phyloP scores from a whole-genome alignment of 1,284 basidiomycete genomes.

The Bjerkandera adusta region DNA sequence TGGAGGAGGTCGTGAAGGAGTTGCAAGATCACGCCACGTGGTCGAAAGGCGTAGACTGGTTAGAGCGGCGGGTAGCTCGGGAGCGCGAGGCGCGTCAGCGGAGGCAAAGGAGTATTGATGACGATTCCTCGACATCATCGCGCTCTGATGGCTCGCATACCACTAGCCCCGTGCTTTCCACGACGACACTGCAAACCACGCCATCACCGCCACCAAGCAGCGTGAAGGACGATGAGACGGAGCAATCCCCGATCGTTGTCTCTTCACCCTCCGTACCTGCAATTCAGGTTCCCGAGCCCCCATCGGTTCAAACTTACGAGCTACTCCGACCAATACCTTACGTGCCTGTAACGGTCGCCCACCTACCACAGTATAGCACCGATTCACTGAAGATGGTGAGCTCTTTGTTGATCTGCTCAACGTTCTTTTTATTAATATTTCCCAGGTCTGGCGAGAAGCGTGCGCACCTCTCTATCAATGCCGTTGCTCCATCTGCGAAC shows the following conservation, averaged over 20 bases:
- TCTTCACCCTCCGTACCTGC: slow-evolving; percentile 29
- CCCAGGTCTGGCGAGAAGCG: slow-evolving; percentile 69
- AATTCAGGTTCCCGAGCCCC: slow-evolving; percentile 55
- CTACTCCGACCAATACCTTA: slow-evolving; percentile 65
- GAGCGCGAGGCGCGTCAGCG: slow-evolving; percentile 26
- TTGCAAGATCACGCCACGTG: slow-evolving; percentile 22
- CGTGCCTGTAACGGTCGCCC: slow-evolving; percentile 56
- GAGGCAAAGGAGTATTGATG: slow-evolving; percentile 36
- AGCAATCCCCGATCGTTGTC: slow-evolving; percentile 25
- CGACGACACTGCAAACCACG: slow-evolving; percentile 69
- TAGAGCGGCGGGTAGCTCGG: slow-evolving; percentile 42
- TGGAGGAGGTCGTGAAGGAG: slow-evolving; percentile 65
- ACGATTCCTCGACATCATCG: slow-evolving; percentile 45
- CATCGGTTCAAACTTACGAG: slow-evolving; percentile 54
- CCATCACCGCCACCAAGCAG: slow-evolving; percentile 63
- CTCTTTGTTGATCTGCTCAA: background rate
- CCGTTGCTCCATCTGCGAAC: slow-evolving; percentile 66
- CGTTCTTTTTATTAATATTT: slow-evolving; percentile 9
- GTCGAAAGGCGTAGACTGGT: slow-evolving; percentile 43
- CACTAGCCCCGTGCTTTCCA: slow-evolving; percentile 75
- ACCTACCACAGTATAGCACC: slow-evolving; percentile 58
- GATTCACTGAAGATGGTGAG: slow-evolving; percentile 51
- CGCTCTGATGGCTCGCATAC: slow-evolving; percentile 49
- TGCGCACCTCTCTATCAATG: slow-evolving; percentile 70
- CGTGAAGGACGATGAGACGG: slow-evolving; percentile 35